A percentile compares a stretch with the other conserved stretches of the same genome.
Evolutionary conservation across 805 yeast species (phyloP).

Genomic region (Sugiyamaella smithiae): DNA sequence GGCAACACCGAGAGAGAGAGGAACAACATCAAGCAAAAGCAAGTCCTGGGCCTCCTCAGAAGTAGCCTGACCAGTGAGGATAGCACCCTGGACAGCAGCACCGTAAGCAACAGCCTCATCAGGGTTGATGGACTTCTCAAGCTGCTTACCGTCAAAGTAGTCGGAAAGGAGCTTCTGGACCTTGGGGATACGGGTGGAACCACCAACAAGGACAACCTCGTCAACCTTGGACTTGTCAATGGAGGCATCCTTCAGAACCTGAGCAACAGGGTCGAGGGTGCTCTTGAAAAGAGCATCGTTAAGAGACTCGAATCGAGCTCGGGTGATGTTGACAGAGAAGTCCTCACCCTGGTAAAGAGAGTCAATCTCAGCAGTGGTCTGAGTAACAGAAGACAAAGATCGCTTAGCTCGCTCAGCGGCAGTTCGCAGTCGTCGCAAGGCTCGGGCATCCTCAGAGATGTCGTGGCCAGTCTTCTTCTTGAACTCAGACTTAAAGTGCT

Average conservation of each 20-base stretch:
- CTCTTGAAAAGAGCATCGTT: slow-evolving; percentile 91
- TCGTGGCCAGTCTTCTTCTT: slow-evolving; percentile 92
- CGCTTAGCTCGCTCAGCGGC: slow-evolving; percentile 99
- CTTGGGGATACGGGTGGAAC: slow-evolving; percentile 99
- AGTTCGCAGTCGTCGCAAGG: slow-evolving; percentile 96
- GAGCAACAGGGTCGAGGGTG: slow-evolving; percentile 91
- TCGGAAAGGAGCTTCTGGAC: slow-evolving; percentile 91
- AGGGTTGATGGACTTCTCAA: slow-evolving; percentile 96
- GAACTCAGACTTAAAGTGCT: slow-evolving; percentile 91
- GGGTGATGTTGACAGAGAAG: slow-evolving; percentile 88
- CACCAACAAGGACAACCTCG: slow-evolving; percentile 97
- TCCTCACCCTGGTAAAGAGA: slow-evolving; percentile 94
- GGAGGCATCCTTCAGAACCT: slow-evolving; percentile 90
- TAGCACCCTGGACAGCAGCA: slow-evolving; percentile 99
- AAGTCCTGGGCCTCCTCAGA: slow-evolving; percentile 93
- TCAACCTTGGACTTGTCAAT: slow-evolving; percentile 79
- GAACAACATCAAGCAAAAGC: slow-evolving; percentile 94
- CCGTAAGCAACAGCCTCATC: slow-evolving; percentile 99
- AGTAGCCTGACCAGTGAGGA: slow-evolving; percentile 88
- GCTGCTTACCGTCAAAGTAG: slow-evolving; percentile 95
- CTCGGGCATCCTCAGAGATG: slow-evolving; percentile 87
- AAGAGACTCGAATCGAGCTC: slow-evolving; percentile 97
- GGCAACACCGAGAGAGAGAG: slow-evolving; percentile 98
- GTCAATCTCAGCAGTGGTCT: slow-evolving; percentile 95
- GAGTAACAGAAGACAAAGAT: slow-evolving; percentile 93